Conservation (phyloP, 2,329 filamentous ascomycete species). For the Dryadomyces sulphureus region DNA sequence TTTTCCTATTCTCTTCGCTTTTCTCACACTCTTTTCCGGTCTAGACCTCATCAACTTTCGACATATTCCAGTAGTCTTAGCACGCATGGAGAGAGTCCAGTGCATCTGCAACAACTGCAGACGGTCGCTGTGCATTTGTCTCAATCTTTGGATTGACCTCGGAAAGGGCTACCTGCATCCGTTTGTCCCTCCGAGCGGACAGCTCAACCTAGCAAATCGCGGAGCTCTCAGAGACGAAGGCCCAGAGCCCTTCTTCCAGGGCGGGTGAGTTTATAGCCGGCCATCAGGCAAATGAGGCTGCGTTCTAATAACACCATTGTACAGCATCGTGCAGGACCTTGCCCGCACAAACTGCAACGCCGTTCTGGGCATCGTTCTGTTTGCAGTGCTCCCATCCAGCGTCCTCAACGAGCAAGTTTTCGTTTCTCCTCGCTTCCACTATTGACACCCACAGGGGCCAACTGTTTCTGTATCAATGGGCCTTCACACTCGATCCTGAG, state of each 20-base stretch:
- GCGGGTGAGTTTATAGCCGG: too few species aligned
- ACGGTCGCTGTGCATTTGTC: constrained; percentile 16
- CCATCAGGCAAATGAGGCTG: too few species aligned
- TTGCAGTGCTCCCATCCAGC: too few species aligned
- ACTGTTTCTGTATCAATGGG: constrained; percentile 19
- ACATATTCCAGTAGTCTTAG: neutral
- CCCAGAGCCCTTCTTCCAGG: too few species aligned
- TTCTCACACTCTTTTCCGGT: neutral
- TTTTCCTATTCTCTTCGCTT: neutral
- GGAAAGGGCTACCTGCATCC: constrained; percentile 26
- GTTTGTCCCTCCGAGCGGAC: too few species aligned
- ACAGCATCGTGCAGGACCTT: too few species aligned
- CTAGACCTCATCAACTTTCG: neutral
- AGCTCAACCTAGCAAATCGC: too few species aligned
- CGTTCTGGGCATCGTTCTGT: too few species aligned
- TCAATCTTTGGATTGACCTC: constrained; percentile 25
- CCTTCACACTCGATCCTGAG: constrained; percentile 14
- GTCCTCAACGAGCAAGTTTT: too few species aligned
- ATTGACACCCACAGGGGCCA: constrained; percentile 18
- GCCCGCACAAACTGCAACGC: too few species aligned
- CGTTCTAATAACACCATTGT: too few species aligned
- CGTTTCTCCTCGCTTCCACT: neutral
- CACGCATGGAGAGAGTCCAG: constrained; percentile 20
- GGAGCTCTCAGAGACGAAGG: too few species aligned
- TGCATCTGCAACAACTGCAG: constrained; percentile 22